Base-by-base conservation (phyloP, 352 stramenopile species). In the Pseudoperonospora humuli region DNA sequence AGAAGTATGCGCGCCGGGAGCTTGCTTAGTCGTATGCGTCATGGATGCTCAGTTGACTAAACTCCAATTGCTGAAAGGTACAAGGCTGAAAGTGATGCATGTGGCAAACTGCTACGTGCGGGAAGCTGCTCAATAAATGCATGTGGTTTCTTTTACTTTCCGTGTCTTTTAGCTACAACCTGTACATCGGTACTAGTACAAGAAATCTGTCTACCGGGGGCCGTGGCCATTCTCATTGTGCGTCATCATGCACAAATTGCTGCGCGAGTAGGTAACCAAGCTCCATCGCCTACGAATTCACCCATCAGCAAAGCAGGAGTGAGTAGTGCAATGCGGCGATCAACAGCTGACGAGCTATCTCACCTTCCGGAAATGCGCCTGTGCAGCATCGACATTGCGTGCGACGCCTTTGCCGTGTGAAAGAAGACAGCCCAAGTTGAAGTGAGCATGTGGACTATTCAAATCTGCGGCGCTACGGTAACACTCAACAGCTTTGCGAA, bases 1-100 rank as follows among this genome's bases (percentile, higher is more conserved):
- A 71, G 21, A 86, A 93, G 53, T 97, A 95, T 69, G 57, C 64
- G n/a, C 75, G 63, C 34, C 69, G 77, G 25, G 71, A 92, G 48
- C 76, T 92, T 50, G 64, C 61, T 13, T 89, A 67, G 38, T 38
- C 27, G 44, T 48, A 20, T 41, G 33, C 26, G 27, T 36, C 38
- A 19, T 33, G 18, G 25, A 21, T 4, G 15, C 17, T 59, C 18
- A 37, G 14, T 39, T 24, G 25, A 33, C 28, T 49, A 29, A 29
- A 25, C 32, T 14, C 6, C 9, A 41, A 31, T 51, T 48, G 39
- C 50, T 35, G 21, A 55, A 31, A 50, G 4, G 23, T 32, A 17
- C 5, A 28, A 29, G 23, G 9, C 44, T 51, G 43, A 39, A 36
- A 38, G 27, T 24, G 40, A 43, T 52, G 25, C 43, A 50, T 40